Evolutionary conservation across 2,329 filamentous ascomycete species (phyloP), one percentile per base, ranked within the genome.

Genomic region (Fusarium ambrosium): DNA sequence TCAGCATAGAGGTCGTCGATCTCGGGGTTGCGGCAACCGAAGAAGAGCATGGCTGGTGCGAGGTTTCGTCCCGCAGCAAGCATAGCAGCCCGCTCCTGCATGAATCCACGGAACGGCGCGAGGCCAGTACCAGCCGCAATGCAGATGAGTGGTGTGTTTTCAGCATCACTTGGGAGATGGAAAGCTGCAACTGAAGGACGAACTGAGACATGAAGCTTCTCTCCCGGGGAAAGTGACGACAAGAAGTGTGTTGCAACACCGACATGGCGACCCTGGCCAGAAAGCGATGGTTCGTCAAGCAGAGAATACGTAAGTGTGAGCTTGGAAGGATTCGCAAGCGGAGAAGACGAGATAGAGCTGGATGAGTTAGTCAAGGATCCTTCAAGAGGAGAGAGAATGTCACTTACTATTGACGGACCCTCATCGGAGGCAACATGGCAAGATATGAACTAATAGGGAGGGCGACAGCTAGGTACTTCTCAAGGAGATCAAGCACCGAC

Each of bases 341-440:
- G 92, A 0, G 93, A 94, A 0, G 93, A 95, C 0, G 93, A 95
- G 78, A 95, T 94, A 36, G 91, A 94, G 76, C 85, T 86, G 64
- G 11, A 9, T 1, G 2, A 20, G 70, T 77, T 43, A 76, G 61
- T 14, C 36, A 20, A 2, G 3, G 3, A 13, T 16, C 7, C 6
- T 16, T 11, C 34, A 16, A 36, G 11, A 41, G 27, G 2, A 24
- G 34, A 11, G n/a, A 20, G 8, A 9, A 13, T 18, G 8, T 29
- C 22, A 71, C 82, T 75, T 75, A 85, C 81, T 95, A 95, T 81
- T 94, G 92, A n/a, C 93, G 89, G 43, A 94, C 87, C 32, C 93
- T 91, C 91, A 97, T 94, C 0, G 93, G 92, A 2, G 93, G 92
- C 1, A 95, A 88, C 87, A 95, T 92, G 37, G 87, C 86, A 9